phyloP scores from a whole-genome alignment of 208 protist genomes.

The Leishmania major region DNA sequence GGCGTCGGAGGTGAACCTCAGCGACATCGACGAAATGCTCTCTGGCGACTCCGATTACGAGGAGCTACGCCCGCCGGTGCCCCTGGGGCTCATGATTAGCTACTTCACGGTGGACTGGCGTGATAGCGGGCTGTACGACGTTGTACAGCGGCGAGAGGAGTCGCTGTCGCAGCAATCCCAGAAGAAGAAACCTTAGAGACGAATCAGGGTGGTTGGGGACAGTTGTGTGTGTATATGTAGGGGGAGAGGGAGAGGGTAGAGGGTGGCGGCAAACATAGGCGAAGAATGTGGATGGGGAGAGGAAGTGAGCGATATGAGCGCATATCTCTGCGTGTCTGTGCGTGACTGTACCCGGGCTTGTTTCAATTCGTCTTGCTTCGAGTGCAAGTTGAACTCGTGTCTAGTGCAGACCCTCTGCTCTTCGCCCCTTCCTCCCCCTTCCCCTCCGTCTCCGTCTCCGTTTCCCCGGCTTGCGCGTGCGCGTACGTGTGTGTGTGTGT shows the following conservation, averaged over 20 bases:
- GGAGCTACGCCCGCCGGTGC: slow-evolving; percentile 58
- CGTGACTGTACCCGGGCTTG: not conserved
- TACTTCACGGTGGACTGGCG: slow-evolving; percentile 69
- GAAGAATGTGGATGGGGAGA: too few relatives aligned
- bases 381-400: not conserved
- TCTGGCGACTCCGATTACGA: slow-evolving; percentile 27
- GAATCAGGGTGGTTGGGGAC: not conserved
- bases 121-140: slow-evolving; percentile 64
- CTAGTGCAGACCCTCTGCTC: not conserved
- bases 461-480: not conserved
- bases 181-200: not conserved
- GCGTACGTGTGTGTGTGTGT: too few relatives aligned
- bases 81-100: slow-evolving; percentile 65
- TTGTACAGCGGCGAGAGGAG: slow-evolving; percentile 32
- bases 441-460: not conserved
- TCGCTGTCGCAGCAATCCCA: slow-evolving; percentile 8
- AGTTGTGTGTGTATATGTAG: not conserved
- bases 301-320: not conserved
- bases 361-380: not conserved
- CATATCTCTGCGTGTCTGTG: not conserved
- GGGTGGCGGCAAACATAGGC: not conserved
- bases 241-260: not conserved
- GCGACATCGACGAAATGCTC: slow-evolving; percentile 29
- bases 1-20: slow-evolving; percentile 28
- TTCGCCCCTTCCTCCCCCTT: not conserved